phyloP scores from a whole-genome alignment of 805 yeast species.

The Cyberlindnera suaveolens region DNA sequence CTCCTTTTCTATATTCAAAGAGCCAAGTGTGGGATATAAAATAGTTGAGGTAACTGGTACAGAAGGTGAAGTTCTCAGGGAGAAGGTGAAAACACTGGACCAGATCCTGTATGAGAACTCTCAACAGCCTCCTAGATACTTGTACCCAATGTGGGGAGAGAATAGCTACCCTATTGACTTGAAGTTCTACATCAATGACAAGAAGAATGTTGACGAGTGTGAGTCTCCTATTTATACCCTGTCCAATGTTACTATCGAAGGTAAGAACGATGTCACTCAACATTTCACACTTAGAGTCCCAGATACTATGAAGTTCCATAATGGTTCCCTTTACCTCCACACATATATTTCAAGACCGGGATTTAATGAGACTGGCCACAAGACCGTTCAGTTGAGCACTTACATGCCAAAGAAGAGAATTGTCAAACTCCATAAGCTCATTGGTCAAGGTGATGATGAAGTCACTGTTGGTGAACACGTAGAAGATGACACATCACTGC shows the following conservation, averaged over 20 bases:
- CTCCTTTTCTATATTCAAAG: constrained; percentile 5
- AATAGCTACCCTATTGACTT: constrained; percentile 12
- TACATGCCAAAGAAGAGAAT: constrained; percentile 25
- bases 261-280: constrained; percentile 8
- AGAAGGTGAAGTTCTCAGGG: constrained; percentile 7
- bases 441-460: constrained; percentile 12
- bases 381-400: constrained; percentile 22
- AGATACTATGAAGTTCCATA: constrained; percentile 19
- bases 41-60: constrained; percentile 3
- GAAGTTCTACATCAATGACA: constrained; percentile 20
- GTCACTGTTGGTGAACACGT: constrained; percentile 7
- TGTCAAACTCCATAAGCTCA: constrained; percentile 26
- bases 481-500: constrained; percentile 8
- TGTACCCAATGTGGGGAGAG: constrained; percentile 18
- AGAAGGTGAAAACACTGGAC: constrained; percentile 12
- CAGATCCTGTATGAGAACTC: constrained; percentile 23
- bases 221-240: constrained; percentile 5
- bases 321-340: constrained; percentile 31
- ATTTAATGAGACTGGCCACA: constrained; percentile 15
- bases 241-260: constrained; percentile 3
- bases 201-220: constrained; percentile 3
- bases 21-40: constrained; percentile 11
- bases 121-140: constrained; percentile 10
- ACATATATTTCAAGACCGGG: constrained; percentile 20
- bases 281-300: constrained; percentile 10